Percentiles rank a stretch among this genome's conserved stretches.
Evolutionary conservation across 345 rosid genomes (phyloP).

Genomic region (Hibiscus tridactylites): DNA sequence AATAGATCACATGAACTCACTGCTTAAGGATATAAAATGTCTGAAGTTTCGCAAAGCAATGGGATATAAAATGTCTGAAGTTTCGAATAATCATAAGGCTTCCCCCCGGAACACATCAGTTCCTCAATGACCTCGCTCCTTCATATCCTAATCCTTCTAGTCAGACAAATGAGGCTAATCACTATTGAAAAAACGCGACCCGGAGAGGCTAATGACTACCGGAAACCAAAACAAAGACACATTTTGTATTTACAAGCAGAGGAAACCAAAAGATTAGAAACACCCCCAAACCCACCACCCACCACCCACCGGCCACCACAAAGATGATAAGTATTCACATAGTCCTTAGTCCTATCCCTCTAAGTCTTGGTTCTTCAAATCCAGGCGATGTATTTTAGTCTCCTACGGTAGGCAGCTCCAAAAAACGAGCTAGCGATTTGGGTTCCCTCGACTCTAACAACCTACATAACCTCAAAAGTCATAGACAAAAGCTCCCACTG

Average conservation of each 20-base stretch:
- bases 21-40: not conserved
- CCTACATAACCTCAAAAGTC: not conserved
- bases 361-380: conserved; percentile 7
- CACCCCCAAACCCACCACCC: not conserved
- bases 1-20: not conserved
- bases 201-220: not conserved
- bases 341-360: conserved; percentile 14
- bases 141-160: not conserved
- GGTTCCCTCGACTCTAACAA: not conserved
- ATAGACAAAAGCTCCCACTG: not conserved
- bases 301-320: not conserved
- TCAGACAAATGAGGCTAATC: not conserved
- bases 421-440: not conserved
- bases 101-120: no score
- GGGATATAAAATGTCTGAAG: not conserved
- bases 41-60: no score
- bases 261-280: conserved; percentile 1
- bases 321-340: conserved; percentile 22
- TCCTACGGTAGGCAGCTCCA: not conserved
- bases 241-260: conserved; percentile 21
- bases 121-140: not conserved
- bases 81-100: no score
- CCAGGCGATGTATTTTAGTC: conserved; percentile 7
- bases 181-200: not conserved
- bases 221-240: not conserved